Conservation (phyloP, 2,329 filamentous ascomycete species). For the Cyclaneusma minus region DNA sequence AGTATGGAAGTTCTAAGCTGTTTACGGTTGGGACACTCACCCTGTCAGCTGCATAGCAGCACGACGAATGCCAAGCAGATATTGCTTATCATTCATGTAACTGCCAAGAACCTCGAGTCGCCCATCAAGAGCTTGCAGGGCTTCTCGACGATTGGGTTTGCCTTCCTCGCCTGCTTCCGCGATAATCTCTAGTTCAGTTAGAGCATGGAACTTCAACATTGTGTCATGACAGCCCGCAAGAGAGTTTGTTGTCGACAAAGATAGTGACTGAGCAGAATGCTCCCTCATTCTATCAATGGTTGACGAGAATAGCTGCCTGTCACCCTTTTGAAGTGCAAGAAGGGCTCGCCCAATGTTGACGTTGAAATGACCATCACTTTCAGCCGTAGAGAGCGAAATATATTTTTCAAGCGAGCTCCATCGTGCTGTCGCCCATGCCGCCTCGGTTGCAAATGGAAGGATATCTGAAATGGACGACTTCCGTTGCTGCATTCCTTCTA, state of each 20-base stretch:
- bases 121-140: conserved; percentile 45
- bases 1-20: neutral
- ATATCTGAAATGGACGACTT: conserved; percentile 40
- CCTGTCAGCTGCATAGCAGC: conserved; percentile 71
- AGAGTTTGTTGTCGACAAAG: conserved; percentile 61
- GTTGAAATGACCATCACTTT: conserved; percentile 54
- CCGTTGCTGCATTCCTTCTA: conserved; percentile 53
- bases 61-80: conserved; percentile 69
- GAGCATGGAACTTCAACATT: conserved; percentile 73
- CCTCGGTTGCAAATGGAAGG: conserved; percentile 75
- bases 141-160: conserved; percentile 19
- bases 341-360: conserved; percentile 59
- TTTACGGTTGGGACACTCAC: conserved; percentile 32
- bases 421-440: conserved; percentile 76
- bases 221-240: conserved; percentile 71
- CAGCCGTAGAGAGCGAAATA: conserved; percentile 30
- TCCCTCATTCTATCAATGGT: conserved; percentile 51
- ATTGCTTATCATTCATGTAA: conserved; percentile 87
- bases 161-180: conserved; percentile 30
- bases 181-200: conserved; percentile 77
- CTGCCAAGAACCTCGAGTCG: conserved; percentile 83
- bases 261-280: conserved; percentile 58
- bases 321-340: conserved; percentile 38
- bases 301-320: conserved; percentile 34
- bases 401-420: conserved; percentile 64